Percentiles rank a stretch among this genome's conserved stretches.
These are phyloP conservation scores for Eucalyptus paniculata DNA, from an alignment of 345 rosid genomes.

Conservation along the genomic window DNA sequence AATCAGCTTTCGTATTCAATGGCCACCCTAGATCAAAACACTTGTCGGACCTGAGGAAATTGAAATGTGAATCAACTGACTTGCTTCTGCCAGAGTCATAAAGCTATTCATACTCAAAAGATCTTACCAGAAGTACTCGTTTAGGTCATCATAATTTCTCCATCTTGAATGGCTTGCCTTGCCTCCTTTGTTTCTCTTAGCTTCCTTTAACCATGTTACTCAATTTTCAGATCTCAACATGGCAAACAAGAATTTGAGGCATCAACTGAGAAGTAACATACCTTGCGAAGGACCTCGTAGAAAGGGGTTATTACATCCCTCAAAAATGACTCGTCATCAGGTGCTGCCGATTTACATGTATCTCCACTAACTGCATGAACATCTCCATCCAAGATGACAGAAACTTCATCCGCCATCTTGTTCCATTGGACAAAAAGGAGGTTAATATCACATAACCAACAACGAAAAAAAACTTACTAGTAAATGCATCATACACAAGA, in stretches of 20 bases:
- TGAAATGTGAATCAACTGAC: not conserved
- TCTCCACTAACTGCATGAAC: slow-evolving; percentile 55
- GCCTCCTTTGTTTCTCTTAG: slow-evolving; percentile 64
- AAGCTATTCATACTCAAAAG: not conserved
- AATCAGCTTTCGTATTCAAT: slow-evolving; percentile 43
- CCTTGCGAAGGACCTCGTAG: slow-evolving; percentile 65
- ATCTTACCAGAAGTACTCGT: slow-evolving; percentile 94
- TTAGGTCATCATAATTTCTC: slow-evolving; percentile 97
- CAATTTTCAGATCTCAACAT: not conserved
- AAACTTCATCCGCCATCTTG: slow-evolving; percentile 79
- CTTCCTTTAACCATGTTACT: slow-evolving; percentile 50
- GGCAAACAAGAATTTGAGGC: not conserved
- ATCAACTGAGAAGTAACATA: slow-evolving; percentile 5
- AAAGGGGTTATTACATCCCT: slow-evolving; percentile 71
- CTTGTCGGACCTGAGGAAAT: slow-evolving; percentile 52
- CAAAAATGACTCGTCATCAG: slow-evolving; percentile 75
- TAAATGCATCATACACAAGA: not conserved
- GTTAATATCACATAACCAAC: not conserved
- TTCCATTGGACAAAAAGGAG: not conserved
- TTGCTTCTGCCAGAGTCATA: not conserved
- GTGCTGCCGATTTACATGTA: slow-evolving; percentile 22
- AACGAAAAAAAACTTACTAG: not conserved
- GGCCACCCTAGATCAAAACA: slow-evolving; percentile 81
- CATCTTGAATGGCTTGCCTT: slow-evolving; percentile 90
- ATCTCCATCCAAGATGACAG: slow-evolving; percentile 43